These are phyloP conservation scores for Thelephora ganbajun DNA, from an alignment of 768 basidiomycete species.

Conservation along the genomic window DNA sequence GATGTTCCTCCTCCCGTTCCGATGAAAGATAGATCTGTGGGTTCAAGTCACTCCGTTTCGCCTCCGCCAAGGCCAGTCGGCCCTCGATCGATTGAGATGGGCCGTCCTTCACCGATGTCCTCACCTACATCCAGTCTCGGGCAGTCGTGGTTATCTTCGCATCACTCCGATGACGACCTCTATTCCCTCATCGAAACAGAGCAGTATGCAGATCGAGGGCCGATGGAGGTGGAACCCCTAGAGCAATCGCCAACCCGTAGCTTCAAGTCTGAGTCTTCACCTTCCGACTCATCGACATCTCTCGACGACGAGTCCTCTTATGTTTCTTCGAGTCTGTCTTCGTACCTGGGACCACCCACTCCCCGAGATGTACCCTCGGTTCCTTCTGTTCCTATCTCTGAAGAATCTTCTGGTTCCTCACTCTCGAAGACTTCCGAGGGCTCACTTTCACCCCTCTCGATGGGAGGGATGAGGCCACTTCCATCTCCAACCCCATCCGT, in stretches of 20 bases:
- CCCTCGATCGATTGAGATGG: constrained; percentile 10
- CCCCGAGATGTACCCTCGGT: not conserved
- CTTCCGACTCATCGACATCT: constrained; percentile 10
- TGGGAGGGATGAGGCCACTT: not conserved
- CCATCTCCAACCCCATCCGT: constrained; percentile 19
- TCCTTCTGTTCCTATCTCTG: constrained; percentile 3
- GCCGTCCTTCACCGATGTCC: constrained; percentile 27
- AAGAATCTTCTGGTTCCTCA: constrained; percentile 1
- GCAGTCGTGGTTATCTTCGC: constrained; percentile 38
- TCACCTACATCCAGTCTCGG: constrained; percentile 26
- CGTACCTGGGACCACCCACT: constrained; percentile 1
- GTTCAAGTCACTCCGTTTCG: constrained; percentile 26
- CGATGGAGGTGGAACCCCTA: constrained; percentile 21
- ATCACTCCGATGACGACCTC: constrained; percentile 58
- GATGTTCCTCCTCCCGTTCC: constrained; percentile 17
- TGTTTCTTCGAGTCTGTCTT: not conserved
- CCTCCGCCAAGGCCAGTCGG: constrained; percentile 7
- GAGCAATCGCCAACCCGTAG: constrained; percentile 13
- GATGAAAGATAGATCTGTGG: constrained; percentile 28
- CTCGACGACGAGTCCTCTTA: not conserved
- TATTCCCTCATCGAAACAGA: constrained; percentile 9
- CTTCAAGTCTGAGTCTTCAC: constrained; percentile 15
- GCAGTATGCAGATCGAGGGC: constrained; percentile 24
- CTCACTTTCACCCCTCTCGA: not conserved
- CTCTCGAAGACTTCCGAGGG: constrained; percentile 15